phyloP scores from a whole-genome alignment of 1,284 basidiomycete genomes.

The Ganoderma boninense region DNA sequence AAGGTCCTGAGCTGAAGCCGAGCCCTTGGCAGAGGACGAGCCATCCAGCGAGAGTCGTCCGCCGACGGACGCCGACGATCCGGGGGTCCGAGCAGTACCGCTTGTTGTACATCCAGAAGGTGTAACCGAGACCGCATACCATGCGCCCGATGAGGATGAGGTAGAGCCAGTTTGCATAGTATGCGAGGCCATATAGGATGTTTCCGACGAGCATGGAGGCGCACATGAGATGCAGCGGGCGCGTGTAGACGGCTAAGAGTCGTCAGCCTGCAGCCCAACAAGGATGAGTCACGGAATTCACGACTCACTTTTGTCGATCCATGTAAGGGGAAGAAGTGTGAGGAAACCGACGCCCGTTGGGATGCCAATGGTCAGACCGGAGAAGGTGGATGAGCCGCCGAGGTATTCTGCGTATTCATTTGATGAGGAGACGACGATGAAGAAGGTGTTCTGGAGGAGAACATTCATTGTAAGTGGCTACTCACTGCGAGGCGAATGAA shows the following conservation, averaged over 20 bases:
- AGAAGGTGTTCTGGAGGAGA: conserved; percentile 64
- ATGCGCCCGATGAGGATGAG: conserved; percentile 58
- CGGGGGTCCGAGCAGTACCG: conserved; percentile 72
- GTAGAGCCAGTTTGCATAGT: conserved; percentile 54
- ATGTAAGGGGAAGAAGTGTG: conserved; percentile 62
- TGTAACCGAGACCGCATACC: conserved; percentile 56
- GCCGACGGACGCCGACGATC: conserved; percentile 68
- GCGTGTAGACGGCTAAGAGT: conserved; percentile 59
- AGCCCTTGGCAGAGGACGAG: conserved; percentile 70
- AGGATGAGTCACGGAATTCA: background rate
- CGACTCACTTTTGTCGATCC: conserved; percentile 59
- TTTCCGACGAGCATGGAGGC: conserved; percentile 52
- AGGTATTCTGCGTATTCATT: conserved; percentile 68
- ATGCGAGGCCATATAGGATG: conserved; percentile 55
- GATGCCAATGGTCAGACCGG: conserved; percentile 76
- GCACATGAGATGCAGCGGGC: conserved; percentile 54
- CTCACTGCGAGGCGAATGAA: background rate
- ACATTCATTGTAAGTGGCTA: background rate
- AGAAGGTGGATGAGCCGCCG: conserved; percentile 71
- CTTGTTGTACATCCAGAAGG: conserved; percentile 61
- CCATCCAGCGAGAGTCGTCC: conserved; percentile 71
- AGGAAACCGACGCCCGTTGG: conserved; percentile 67
- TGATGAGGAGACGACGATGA: conserved; percentile 73
- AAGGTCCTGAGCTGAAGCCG: conserved; percentile 73
- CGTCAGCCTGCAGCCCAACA: background rate